Evolutionary conservation across 2,329 filamentous ascomycete genomes (phyloP).

Genomic region (Cladophialophora exuberans): DNA sequence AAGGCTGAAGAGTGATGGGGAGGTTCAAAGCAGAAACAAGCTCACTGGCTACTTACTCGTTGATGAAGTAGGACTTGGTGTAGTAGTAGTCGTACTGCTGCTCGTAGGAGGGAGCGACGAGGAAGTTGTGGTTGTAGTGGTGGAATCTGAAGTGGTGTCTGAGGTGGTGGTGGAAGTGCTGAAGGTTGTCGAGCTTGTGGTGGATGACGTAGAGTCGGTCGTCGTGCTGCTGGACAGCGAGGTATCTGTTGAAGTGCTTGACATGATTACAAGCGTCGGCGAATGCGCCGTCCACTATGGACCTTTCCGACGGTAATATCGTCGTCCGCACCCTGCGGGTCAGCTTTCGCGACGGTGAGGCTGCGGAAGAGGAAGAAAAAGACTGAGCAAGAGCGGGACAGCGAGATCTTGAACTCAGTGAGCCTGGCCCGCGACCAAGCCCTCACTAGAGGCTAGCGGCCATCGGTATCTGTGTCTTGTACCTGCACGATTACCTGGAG

Average conservation of each 20-base stretch:
- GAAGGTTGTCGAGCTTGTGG: constrained; percentile 7
- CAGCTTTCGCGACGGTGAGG: constrained; percentile 13
- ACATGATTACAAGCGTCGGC: constrained; percentile 18
- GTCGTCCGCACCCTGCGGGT: constrained; percentile 6
- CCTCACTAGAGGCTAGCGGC: neutral
- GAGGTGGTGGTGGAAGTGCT: constrained; percentile 1
- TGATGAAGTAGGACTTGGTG: too few species aligned
- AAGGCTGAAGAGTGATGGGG: constrained; percentile 13
- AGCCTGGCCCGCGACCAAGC: neutral
- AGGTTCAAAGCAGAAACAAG: constrained; percentile 2
- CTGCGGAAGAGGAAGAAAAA: constrained; percentile 18
- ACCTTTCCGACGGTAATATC: neutral
- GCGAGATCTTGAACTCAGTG: constrained; percentile 18
- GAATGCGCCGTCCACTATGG: constrained; percentile 12
- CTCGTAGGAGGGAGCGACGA: neutral
- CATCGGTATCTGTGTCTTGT: constrained; percentile 6
- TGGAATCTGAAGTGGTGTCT: constrained; percentile 1
- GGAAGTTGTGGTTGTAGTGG: neutral
- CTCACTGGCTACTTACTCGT: constrained; percentile 21
- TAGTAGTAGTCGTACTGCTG: constrained; percentile 2
- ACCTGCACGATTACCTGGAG: constrained; percentile 16
- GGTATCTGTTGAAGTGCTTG: constrained; percentile 5
- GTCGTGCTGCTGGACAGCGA: constrained; percentile 9
- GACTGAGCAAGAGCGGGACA: constrained; percentile 18
- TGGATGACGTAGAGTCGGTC: neutral